Base-by-base conservation (phyloP, 2,329 filamentous ascomycete genomes). In the Chaetomium strumarium region DNA sequence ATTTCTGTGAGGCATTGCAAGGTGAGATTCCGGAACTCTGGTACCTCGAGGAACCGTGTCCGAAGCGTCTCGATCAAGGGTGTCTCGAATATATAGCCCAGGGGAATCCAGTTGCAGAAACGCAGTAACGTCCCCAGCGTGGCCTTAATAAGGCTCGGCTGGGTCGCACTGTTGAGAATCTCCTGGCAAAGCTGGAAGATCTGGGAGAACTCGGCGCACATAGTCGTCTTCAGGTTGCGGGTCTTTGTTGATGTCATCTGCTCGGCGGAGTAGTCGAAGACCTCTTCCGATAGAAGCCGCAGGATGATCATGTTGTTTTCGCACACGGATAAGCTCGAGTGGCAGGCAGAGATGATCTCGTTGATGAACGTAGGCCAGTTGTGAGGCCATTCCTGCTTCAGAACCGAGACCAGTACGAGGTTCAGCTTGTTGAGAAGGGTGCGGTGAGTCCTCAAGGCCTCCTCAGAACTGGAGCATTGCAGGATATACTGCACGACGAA, bases 351-450 rank as follows among this genome's bases (percentile, higher is more conserved):
- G 64, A 99, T 90, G 71, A 99, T 99, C 76, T 99, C 93, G 77
- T 97, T 97, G 80, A 99, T 97, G 72, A 99, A 99, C 17, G 90
- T 96, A 11, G 95, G 93, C 93, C 95, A 99, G 77, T 99, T 95
- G 74, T 97, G 92, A 52, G 93, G 93, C 93, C 93, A 99, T 73
- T 99, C 93, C 74, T 99, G 93, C 79, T 99, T 99, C 67, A 99
- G 77, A 58, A 99, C 92, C 53, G 91, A 96, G 63, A 99, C 90
- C 59, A 99, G 86, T 53, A 97, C 92, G 64, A 99, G 81, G 67
- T 99, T 99, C 57, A 99, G 84, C 77, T 99, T 99, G 80, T 97
- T 97, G 67, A 99, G 78, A 55, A 99, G 83, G 33, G 91, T 91
- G 67, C 88, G 86, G 72, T 97, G 86, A 63, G 81, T 76, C 69